Evolutionary conservation across 2,329 filamentous ascomycete species (phyloP).

Genomic region (Cadophora sp.): DNA sequence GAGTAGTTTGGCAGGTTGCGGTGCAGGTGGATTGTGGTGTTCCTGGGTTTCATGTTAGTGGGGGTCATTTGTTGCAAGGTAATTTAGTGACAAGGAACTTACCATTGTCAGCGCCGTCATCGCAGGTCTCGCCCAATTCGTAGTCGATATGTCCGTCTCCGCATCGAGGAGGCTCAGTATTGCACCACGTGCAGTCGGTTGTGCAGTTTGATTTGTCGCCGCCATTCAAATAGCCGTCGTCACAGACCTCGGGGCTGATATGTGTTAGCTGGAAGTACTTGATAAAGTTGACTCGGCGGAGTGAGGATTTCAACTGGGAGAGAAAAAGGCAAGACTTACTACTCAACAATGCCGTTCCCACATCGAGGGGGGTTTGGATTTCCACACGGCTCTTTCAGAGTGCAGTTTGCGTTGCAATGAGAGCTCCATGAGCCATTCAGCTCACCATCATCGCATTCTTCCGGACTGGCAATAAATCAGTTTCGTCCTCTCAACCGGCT

Average conservation of each 20-base stretch:
- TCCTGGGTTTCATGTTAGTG: neutral
- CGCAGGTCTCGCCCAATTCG: slow-evolving; percentile 15
- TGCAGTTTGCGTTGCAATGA: slow-evolving; percentile 19
- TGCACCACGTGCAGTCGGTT: slow-evolving; percentile 15
- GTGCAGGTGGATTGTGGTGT: slow-evolving; percentile 7
- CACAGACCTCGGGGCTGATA: slow-evolving; percentile 11
- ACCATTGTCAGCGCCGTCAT: slow-evolving; percentile 21
- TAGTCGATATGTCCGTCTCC: slow-evolving; percentile 8
- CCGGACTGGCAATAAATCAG: neutral
- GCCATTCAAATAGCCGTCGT: slow-evolving; percentile 16
- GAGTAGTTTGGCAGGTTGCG: neutral
- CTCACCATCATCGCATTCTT: slow-evolving; percentile 25
- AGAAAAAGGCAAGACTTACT: neutral
- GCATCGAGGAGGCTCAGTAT: neutral
- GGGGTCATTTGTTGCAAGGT: neutral
- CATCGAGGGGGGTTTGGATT: slow-evolving; percentile 13
- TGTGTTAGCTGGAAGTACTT: neutral
- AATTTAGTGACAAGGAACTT: neutral
- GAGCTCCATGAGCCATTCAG: slow-evolving; percentile 17
- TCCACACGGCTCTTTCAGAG: slow-evolving; percentile 15
- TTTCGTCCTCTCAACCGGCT: neutral
- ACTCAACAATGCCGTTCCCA: slow-evolving; percentile 13
- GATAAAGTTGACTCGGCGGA: neutral
- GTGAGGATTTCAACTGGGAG: neutral
- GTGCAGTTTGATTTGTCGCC: slow-evolving; percentile 17